A percentile compares a stretch with the other conserved stretches of the same genome.
Evolutionary conservation across 1,139 yeast genomes (phyloP).

Genomic region (Zygoascus hellenicus): DNA sequence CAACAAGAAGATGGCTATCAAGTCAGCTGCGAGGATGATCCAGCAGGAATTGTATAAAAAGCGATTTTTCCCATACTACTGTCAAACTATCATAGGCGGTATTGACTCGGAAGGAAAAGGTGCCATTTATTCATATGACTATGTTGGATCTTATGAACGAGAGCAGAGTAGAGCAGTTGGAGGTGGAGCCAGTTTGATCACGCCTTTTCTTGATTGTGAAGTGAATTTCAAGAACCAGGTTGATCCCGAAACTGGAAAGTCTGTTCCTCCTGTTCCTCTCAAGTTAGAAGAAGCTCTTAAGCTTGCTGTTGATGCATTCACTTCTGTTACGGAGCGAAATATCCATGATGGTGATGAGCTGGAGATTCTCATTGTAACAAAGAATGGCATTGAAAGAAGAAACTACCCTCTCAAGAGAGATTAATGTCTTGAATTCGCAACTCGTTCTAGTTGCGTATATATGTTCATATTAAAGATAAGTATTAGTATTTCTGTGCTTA

Average conservation of each 20-base stretch:
- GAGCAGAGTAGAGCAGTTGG: constrained; percentile 98
- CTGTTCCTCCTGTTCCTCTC: constrained; percentile 57
- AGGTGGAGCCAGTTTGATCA: constrained; percentile 89
- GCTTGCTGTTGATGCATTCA: constrained; percentile 86
- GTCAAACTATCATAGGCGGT: constrained; percentile 91
- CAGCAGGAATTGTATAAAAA: constrained; percentile 90
- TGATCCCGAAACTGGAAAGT: constrained; percentile 64
- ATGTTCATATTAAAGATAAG: neutral
- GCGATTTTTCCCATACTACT: constrained; percentile 95
- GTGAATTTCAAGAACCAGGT: constrained; percentile 90
- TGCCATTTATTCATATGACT: constrained; percentile 92
- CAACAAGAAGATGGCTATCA: constrained; percentile 60
- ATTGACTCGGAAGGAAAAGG: constrained; percentile 93
- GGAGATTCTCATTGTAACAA: constrained; percentile 84
- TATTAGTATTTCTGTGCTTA: neutral
- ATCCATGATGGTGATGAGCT: constrained; percentile 97
- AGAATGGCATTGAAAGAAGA: constrained; percentile 84
- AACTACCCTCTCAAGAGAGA: constrained; percentile 85
- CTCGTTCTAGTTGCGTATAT: neutral
- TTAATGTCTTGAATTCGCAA: no score
- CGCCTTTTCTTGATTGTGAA: constrained; percentile 97
- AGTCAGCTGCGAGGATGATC: constrained; percentile 82
- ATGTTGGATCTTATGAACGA: constrained; percentile 95
- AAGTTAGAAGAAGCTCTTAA: constrained; percentile 77
- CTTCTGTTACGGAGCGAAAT: constrained; percentile 96